Evolutionary conservation across 2,329 filamentous ascomycete species (phyloP).

Genomic region (Nemania sp.): DNA sequence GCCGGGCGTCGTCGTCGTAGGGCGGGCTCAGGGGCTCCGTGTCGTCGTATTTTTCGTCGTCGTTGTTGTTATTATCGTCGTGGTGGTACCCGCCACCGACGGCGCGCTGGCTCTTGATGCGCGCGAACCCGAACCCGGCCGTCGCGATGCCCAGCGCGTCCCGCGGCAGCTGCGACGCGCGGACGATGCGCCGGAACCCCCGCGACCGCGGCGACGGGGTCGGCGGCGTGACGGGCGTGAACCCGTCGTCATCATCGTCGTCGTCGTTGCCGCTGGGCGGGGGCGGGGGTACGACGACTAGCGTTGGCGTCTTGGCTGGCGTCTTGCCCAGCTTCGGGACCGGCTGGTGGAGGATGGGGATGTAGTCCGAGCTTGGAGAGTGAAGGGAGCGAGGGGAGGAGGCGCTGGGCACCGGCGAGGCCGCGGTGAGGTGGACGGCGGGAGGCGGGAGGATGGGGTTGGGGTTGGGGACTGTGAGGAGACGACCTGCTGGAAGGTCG

Average conservation of each 20-base stretch:
- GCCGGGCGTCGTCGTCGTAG: conserved; percentile 9
- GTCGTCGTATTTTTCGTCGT: conserved; percentile 31
- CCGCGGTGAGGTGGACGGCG: conserved; percentile 1
- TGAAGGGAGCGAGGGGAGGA: conserved; percentile 7
- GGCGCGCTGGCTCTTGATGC: conserved; percentile 30
- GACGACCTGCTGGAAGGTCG: conserved; percentile 20
- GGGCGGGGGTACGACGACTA: conserved; percentile 29
- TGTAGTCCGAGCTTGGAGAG: conserved; percentile 33
- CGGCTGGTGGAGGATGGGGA: conserved; percentile 36
- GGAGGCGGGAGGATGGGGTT: conserved; percentile 9
- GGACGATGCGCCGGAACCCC: conserved; percentile 26
- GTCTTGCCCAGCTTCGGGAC: conserved; percentile 26
- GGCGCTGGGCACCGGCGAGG: conserved; percentile 14
- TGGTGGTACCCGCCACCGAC: not conserved
- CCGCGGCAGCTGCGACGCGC: conserved; percentile 32
- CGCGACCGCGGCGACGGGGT: conserved; percentile 30
- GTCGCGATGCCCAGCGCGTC: conserved; percentile 41
- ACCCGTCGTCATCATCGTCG: conserved; percentile 30
- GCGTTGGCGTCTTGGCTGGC: conserved; percentile 10
- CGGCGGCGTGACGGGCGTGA: conserved; percentile 39
- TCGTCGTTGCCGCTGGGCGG: conserved; percentile 28
- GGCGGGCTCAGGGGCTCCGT: conserved; percentile 34
- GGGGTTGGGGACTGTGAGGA: conserved; percentile 14
- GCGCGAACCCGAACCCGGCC: conserved; percentile 19
- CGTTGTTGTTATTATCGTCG: too few species aligned